Evolutionary conservation across 2,329 filamentous ascomycete species (phyloP).

Genomic region (Talaromyces sp.): DNA sequence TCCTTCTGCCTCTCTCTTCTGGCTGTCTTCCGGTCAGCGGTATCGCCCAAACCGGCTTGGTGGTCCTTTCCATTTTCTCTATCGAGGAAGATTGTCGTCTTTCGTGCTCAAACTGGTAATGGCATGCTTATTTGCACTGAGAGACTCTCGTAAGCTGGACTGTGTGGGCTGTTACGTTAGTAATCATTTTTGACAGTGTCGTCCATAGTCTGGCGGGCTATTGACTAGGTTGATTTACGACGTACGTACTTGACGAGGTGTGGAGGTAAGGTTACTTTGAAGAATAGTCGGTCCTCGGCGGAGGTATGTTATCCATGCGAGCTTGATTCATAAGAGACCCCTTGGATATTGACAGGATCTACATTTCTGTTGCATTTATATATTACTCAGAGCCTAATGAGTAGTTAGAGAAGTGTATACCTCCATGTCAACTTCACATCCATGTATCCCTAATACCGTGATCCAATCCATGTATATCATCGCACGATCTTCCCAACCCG

Average conservation of each 20-base stretch:
- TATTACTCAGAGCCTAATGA: not conserved
- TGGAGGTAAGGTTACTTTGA: constrained; percentile 1
- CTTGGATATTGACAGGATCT: not conserved
- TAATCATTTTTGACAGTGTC: not conserved
- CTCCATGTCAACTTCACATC: too few relatives aligned
- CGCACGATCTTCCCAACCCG: not conserved
- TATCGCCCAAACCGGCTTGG: not conserved
- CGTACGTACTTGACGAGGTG: not conserved
- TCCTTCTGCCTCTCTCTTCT: not conserved
- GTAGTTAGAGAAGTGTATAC: not conserved
- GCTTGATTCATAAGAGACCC: too few relatives aligned
- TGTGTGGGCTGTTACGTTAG: not conserved
- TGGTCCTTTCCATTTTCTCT: not conserved
- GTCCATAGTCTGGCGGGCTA: not conserved
- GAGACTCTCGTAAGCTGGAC: not conserved
- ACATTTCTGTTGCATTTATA: not conserved
- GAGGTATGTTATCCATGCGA: not conserved
- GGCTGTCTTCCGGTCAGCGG: not conserved
- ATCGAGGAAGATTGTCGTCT: not conserved
- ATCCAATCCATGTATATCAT: not conserved
- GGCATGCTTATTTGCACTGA: not conserved
- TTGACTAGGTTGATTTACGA: not conserved
- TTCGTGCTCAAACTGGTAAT: not conserved
- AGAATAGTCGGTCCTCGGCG: not conserved
- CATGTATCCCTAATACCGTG: not conserved